Evolutionary conservation across 345 rosid genomes (phyloP).

Genomic region (Pugionium cornutum): DNA sequence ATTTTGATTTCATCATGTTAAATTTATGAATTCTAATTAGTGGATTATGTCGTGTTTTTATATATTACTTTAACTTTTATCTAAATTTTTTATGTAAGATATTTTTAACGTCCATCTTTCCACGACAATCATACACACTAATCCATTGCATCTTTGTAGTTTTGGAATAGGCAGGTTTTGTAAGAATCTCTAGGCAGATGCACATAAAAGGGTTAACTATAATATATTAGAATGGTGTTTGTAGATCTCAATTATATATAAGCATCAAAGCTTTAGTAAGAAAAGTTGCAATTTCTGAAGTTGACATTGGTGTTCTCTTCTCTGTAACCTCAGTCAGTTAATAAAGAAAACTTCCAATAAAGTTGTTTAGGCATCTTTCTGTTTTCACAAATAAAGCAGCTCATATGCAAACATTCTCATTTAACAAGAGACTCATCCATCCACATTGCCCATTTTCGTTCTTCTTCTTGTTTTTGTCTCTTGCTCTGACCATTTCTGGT

Average conservation of each 20-base stretch:
- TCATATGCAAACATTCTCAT: slow-evolving; percentile 32
- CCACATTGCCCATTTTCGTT: not conserved
- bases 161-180: too few relatives aligned
- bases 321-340: slow-evolving; percentile 11
- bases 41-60: too few relatives aligned
- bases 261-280: not conserved
- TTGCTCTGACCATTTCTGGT: slow-evolving; percentile 25
- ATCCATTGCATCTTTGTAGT: too few relatives aligned
- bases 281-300: not conserved
- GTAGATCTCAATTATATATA: slow-evolving; percentile 25
- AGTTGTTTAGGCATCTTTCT: not conserved
- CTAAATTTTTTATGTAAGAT: too few relatives aligned
- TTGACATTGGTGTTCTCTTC: not conserved
- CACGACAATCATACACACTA: too few relatives aligned
- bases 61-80: too few relatives aligned
- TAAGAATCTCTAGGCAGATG: too few relatives aligned
- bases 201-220: not conserved
- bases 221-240: slow-evolving; percentile 1
- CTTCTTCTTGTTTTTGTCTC: slow-evolving; percentile 1
- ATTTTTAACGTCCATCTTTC: too few relatives aligned
- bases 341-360: slow-evolving; percentile 12
- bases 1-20: too few relatives aligned
- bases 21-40: too few relatives aligned
- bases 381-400: slow-evolving; percentile 21
- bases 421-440: slow-evolving; percentile 16